Percentiles rank a stretch among this genome's conserved stretches.
These are phyloP conservation scores for Chaetoceros tenuissimus DNA, from an alignment of 108 stramenopile species.

Conservation along the genomic window DNA sequence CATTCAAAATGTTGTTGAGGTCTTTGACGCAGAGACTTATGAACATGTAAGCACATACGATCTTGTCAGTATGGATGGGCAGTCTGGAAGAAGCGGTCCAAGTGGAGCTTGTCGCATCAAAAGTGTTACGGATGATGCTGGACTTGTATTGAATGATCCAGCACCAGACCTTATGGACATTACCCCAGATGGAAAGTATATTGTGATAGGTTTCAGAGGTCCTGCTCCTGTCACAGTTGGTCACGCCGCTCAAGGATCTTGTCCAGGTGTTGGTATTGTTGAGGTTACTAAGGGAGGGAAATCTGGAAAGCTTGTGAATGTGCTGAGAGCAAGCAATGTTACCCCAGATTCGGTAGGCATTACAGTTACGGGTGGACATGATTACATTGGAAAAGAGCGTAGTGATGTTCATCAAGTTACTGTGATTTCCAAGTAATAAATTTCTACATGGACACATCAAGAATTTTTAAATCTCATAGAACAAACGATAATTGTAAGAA, in stretches of 20 bases:
- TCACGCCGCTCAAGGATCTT: constrained; percentile 25
- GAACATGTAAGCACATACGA: constrained; percentile 11
- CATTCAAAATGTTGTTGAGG: constrained; percentile 21
- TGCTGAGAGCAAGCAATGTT: constrained; percentile 21
- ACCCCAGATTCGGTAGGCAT: constrained; percentile 2
- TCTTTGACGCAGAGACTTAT: constrained; percentile 5
- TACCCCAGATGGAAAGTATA: constrained; percentile 24
- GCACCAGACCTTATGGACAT: constrained; percentile 9
- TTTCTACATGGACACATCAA: too few species aligned
- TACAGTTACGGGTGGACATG: constrained; percentile 10
- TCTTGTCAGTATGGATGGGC: constrained; percentile 8
- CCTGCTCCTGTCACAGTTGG: constrained; percentile 18
- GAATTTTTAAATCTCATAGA: too few species aligned
- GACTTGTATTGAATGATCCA: constrained; percentile 12
- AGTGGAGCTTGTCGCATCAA: constrained; percentile 1
- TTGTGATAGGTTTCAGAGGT: constrained; percentile 21
- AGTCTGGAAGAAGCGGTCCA: constrained; percentile 1
- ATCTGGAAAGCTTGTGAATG: constrained; percentile 15
- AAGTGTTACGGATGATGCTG: constrained; percentile 5
- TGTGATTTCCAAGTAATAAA: too few species aligned
- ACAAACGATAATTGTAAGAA: too few species aligned
- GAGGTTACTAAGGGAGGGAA: constrained; percentile 11
- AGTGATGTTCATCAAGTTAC: constrained; percentile 17
- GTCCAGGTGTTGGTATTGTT: constrained; percentile 28
- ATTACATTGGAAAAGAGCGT: constrained; percentile 19